phyloP scores from a whole-genome alignment of 495 filamentous ascomycete genomes.

The Tuber melanosporum region DNA sequence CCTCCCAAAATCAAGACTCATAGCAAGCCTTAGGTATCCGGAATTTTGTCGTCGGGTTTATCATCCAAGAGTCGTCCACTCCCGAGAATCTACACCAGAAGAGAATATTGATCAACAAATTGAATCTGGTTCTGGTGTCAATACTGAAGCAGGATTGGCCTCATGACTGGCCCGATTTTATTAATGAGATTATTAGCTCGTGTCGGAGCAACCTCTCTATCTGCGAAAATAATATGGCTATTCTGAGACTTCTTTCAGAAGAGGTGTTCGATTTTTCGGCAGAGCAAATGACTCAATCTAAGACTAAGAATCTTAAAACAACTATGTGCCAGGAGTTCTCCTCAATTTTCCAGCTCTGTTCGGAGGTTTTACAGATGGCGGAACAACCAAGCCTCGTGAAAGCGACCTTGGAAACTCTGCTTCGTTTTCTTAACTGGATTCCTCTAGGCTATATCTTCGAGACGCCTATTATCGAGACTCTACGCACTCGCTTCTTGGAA shows the following conservation, averaged over 20 bases:
- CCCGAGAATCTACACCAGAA: constrained; percentile 78
- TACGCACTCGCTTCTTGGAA: constrained; percentile 82
- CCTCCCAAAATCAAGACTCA: constrained; percentile 32
- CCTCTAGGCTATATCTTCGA: constrained; percentile 98
- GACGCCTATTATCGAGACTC: constrained; percentile 88
- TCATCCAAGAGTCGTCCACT: constrained; percentile 81
- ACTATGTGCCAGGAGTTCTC: constrained; percentile 98
- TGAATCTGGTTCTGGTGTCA: constrained; percentile 93
- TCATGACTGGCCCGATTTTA: constrained; percentile 99
- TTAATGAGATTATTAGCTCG: constrained; percentile 97
- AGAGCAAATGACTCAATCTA: constrained; percentile 94
- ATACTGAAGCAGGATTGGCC: constrained; percentile 99
- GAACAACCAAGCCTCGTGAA: constrained; percentile 83
- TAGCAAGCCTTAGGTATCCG: constrained; percentile 64
- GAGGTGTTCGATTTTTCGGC: constrained; percentile 98
- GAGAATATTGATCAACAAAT: constrained; percentile 86
- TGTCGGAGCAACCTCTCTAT: constrained; percentile 91
- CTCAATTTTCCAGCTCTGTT: constrained; percentile 92
- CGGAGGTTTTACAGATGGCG: constrained; percentile 81
- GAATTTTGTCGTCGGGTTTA: constrained; percentile 96
- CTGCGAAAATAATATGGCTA: constrained; percentile 99
- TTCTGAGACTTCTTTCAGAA: constrained; percentile 89
- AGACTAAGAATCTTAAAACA: constrained; percentile 90
- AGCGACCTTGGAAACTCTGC: constrained; percentile 85
- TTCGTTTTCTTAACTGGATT: constrained; percentile 98